Conservation (phyloP, 257 asterid species). For the Parsonsia alboflavescens region DNA sequence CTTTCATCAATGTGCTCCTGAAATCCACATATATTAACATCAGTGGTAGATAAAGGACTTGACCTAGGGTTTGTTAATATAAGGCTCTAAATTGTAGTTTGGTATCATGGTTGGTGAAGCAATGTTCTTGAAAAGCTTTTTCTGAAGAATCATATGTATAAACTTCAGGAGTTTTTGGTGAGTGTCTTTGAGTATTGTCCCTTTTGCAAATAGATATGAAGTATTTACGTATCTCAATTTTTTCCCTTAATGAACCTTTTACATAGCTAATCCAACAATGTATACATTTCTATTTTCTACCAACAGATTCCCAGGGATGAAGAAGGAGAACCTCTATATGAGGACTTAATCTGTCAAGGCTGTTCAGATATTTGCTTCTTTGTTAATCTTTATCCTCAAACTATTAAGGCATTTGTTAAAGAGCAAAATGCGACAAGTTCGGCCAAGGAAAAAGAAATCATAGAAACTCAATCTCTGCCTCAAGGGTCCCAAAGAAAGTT, state of each 20-base stretch:
- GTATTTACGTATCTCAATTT: not conserved
- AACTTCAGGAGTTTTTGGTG: not conserved
- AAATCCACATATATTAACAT: not conserved
- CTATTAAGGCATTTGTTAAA: conserved; percentile 28
- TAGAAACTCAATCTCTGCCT: conserved; percentile 29
- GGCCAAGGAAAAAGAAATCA: conserved; percentile 35
- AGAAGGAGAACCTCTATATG: conserved; percentile 81
- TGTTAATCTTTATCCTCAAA: conserved; percentile 57
- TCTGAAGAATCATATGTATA: no score
- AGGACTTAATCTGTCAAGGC: conserved; percentile 76
- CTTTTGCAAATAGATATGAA: not conserved
- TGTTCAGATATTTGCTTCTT: conserved; percentile 68
- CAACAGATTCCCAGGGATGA: conserved; percentile 79
- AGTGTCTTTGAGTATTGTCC: no score
- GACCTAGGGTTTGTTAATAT: not conserved
- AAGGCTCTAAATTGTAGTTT: not conserved
- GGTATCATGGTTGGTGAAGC: not conserved
- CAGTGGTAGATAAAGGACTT: not conserved
- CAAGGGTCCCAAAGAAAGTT: conserved; percentile 23
- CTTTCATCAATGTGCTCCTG: not conserved
- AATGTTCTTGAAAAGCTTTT: not conserved
- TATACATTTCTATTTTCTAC: not conserved
- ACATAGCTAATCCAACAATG: not conserved
- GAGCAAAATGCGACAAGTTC: conserved; percentile 21
- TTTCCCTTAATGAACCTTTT: not conserved